Base-by-base conservation (phyloP, 305 asterid species). In the Fraxinus baroniana region DNA sequence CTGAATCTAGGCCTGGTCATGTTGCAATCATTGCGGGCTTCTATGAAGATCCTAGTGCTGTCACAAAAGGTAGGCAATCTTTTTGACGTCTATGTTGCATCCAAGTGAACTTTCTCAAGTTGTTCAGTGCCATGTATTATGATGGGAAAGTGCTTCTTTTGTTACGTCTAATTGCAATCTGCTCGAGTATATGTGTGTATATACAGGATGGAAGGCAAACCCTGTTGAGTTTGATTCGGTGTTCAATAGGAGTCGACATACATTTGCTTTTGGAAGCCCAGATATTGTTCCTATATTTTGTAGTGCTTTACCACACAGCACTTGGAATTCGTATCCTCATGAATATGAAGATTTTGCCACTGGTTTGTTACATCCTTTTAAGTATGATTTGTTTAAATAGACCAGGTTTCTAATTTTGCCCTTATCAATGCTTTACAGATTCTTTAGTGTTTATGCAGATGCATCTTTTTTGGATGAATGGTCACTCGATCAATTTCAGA, bases 31-130 rank as follows among this genome's bases (percentile, higher is more conserved):
- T 94, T 89, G 99, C 99, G 86, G 99, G 99, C 0, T 94, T 96
- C 82, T 96, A 96, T 86, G 99, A 96, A 87, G 99, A 96, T 89
- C 99, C 99, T 71, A 96, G 98, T 85, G 99, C 99, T 64, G 97
- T 96, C 77, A 96, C 99, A 32, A 94, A 96, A 93, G 99, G 99
- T 94, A 32, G 81, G 81, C 82, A 12, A 57, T 77, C 66, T 77
- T 78, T 79, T 24, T 15, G 62, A 73, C 60, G 4, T 78, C 82
- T 86, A 36, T 77, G 20, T 77, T 13, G 78, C 79, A 64, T 57
- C 26, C 5, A 39, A 72, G 79, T 30, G 39, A 49, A 17, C 35
- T 72, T 52, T 77, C 60, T 39, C 17, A 68, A 30, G 13, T 70
- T 79, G 77, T 10, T 46, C 26, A 13, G 80, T 64, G 18, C 73